phyloP scores from a whole-genome alignment of 257 asterid species.

The Capsicum chinense region DNA sequence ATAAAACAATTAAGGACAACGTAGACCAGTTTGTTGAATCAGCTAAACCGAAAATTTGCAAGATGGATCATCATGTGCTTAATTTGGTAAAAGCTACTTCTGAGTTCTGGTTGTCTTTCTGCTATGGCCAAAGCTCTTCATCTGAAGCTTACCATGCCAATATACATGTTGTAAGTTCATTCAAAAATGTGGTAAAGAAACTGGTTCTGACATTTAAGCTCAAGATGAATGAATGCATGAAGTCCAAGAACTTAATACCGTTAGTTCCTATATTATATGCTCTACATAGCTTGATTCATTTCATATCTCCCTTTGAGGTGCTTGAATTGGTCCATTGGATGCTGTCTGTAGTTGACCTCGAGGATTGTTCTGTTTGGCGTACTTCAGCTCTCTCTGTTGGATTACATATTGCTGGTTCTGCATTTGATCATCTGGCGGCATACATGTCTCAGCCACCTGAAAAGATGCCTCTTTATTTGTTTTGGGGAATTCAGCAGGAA shows the following conservation, averaged over 20 bases:
- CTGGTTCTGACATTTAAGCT: conserved; percentile 58
- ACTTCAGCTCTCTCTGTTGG: conserved; percentile 55
- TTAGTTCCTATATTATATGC: conserved; percentile 47
- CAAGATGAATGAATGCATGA: conserved; percentile 61
- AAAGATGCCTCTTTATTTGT: conserved; percentile 31
- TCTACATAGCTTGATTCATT: conserved; percentile 33
- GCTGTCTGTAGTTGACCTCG: conserved; percentile 58
- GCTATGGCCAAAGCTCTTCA: conserved; percentile 38
- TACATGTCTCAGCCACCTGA: conserved; percentile 48
- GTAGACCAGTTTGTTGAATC: conserved; percentile 54
- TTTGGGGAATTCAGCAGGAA: conserved; percentile 45
- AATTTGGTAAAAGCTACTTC: conserved; percentile 56
- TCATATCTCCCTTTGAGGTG: conserved; percentile 45
- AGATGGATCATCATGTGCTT: conserved; percentile 66
- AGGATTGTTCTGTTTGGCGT: conserved; percentile 37
- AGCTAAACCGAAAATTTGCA: conserved; percentile 50
- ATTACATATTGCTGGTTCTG: conserved; percentile 65
- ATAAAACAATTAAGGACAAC: conserved; percentile 50
- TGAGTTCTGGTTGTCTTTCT: conserved; percentile 53
- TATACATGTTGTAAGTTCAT: conserved; percentile 52
- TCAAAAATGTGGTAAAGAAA: conserved; percentile 53
- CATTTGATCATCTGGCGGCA: conserved; percentile 56
- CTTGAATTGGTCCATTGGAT: conserved; percentile 62
- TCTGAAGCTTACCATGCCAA: conserved; percentile 43
- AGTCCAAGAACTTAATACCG: conserved; percentile 52